These are phyloP conservation scores for Carex scoparia DNA, from an alignment of 176 grass and related monocot species.

Conservation along the genomic window DNA sequence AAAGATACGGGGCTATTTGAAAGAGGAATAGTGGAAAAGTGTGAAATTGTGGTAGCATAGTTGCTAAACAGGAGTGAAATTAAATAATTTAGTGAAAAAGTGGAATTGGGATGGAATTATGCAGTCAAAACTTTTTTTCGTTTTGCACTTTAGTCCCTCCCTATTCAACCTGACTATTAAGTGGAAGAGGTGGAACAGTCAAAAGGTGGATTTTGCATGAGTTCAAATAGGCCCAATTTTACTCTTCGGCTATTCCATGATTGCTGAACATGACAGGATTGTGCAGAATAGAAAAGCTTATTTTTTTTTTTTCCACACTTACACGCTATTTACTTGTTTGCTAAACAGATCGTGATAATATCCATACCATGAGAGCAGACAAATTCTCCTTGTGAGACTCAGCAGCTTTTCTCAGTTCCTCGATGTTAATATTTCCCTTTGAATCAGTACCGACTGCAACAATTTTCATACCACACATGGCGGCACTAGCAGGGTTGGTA, in stretches of 20 bases:
- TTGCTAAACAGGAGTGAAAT: not conserved
- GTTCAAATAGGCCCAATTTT: not conserved
- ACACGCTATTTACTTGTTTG: not conserved
- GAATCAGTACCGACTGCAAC: constrained; percentile 96
- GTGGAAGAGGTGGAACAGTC: not conserved
- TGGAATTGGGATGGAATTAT: not conserved
- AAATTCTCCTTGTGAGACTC: constrained; percentile 91
- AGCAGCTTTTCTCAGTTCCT: constrained; percentile 85
- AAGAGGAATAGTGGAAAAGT: not conserved
- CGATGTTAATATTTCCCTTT: constrained; percentile 98
- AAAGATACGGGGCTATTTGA: not conserved
- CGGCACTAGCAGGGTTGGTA: constrained; percentile 97
- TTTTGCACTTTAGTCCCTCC: not conserved
- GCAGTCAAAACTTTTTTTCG: not conserved
- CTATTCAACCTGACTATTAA: not conserved
- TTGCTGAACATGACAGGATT: not conserved
- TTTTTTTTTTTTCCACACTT: not conserved
- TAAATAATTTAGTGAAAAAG: not conserved
- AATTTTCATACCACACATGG: constrained; percentile 99
- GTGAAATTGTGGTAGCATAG: not conserved
- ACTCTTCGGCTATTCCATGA: not conserved
- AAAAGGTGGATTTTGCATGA: not conserved
- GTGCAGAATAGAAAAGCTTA: not conserved
- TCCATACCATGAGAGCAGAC: constrained; percentile 84
- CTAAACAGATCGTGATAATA: constrained; percentile 1